These are phyloP conservation scores for Coniochaeta sp. DNA, from an alignment of 2,329 filamentous ascomycete genomes.

Conservation along the genomic window DNA sequence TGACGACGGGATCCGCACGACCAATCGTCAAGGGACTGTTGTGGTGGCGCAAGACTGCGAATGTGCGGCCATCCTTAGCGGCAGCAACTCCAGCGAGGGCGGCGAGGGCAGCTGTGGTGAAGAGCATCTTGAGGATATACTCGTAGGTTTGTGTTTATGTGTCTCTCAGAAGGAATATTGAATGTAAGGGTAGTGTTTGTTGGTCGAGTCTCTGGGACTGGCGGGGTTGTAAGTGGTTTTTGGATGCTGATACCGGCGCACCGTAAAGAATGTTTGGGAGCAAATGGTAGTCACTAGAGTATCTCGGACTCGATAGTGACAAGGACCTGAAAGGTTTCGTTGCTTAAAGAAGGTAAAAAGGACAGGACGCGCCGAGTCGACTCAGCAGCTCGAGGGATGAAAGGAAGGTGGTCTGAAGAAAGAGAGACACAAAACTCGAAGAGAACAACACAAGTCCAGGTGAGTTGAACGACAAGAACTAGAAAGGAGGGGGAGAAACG, in stretches of 20 bases:
- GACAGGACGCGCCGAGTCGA: constrained; percentile 16
- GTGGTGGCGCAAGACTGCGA: constrained; percentile 66
- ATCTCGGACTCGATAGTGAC: constrained; percentile 6
- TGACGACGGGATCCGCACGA: constrained; percentile 62
- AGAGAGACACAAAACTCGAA: constrained; percentile 15
- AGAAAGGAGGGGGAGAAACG: constrained; percentile 5
- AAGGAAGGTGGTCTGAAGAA: constrained; percentile 13
- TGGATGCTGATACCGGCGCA: constrained; percentile 6
- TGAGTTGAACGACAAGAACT: constrained; percentile 8
- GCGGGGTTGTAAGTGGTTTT: constrained; percentile 1
- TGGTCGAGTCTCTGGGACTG: constrained; percentile 9
- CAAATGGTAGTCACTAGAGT: not conserved
- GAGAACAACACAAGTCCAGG: constrained; percentile 15
- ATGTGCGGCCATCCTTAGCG: constrained; percentile 40
- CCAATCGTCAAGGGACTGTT: constrained; percentile 53
- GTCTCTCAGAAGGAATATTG: constrained; percentile 3
- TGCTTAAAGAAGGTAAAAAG: constrained; percentile 11
- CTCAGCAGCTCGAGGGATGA: constrained; percentile 15
- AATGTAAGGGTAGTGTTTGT: not conserved
- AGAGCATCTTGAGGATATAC: constrained; percentile 11
- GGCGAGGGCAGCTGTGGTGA: constrained; percentile 15
- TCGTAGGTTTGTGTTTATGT: not conserved
- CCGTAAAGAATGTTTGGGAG: constrained; percentile 2
- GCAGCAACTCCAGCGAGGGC: constrained; percentile 30
- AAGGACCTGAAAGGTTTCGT: not conserved